Base-by-base conservation (phyloP, 805 yeast genomes). In the Kazachstania africana region DNA sequence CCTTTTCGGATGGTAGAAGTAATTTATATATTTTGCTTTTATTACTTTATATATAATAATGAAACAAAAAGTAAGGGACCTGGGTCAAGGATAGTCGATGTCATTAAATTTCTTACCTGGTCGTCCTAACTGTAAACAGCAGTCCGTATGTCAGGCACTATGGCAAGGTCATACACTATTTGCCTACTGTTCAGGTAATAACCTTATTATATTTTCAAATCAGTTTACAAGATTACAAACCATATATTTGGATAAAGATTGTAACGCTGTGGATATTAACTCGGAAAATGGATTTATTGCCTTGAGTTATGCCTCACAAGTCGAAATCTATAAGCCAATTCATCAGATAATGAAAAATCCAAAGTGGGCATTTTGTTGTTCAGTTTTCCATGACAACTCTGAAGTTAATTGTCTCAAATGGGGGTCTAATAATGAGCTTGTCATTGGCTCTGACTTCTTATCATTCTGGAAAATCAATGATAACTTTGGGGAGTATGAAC, bases 101-200 rank as follows among this genome's bases (percentile, higher is more conserved):
- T 62, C 78, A 4, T 53, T 80, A 33, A 72, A 72, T 36, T 76
- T 80, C 47, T 70, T 82, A 27, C 95, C 95, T 2, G 96, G 96
- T 2, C 82, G 81, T 48, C 91, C 91, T 13, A 79, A 77, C 50
- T 55, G 62, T 27, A 50, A 70, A 1, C 63, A 61, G 10, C 70
- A 69, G 40, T 60, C 83, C 1, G 68, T 74, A 16, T 62, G 72
- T 25, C 77, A 74, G 37, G 68, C 65, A 5, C 57, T 60, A 24
- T 84, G 94, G 94, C 72, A 72, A 34, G 63, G 64, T 8, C 72
- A 71, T 36, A 68, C 72, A 31, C 55, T 84, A 2, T 57, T 80
- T 21, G 75, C 74, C 1, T 88, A 88, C 51, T 80, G 85, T 36
- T 82, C 95, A 1, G 96, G 95, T 1, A 84, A 84, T 57, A 84